These are phyloP conservation scores for Porcisia deanei DNA, from an alignment of 208 protist species.

Conservation along the genomic window DNA sequence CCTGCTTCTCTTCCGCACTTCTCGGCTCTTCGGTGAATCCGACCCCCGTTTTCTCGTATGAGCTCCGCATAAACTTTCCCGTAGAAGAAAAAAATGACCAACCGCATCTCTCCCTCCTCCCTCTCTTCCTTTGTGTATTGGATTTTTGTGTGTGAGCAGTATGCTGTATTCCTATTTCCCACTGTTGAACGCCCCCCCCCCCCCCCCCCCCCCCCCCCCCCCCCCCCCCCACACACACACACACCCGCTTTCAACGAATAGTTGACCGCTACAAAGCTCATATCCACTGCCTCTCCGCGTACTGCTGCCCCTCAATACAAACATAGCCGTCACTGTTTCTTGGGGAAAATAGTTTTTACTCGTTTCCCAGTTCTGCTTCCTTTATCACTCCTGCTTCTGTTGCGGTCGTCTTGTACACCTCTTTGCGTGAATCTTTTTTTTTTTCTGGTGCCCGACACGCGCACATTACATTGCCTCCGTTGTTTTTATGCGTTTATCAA, in stretches of 20 bases:
- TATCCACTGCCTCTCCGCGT: slow-evolving; percentile 1
- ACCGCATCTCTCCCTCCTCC: too few relatives aligned
- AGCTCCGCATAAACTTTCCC: too few relatives aligned
- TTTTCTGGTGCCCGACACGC: too few relatives aligned
- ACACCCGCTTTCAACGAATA: neutral
- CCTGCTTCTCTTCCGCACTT: neutral
- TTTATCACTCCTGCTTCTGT: neutral
- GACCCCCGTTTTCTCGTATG: neutral
- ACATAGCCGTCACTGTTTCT: neutral
- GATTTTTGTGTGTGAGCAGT: too few relatives aligned
- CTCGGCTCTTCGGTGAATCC: neutral
- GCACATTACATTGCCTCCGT: too few relatives aligned
- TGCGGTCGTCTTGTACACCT: neutral
- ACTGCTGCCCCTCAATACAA: neutral
- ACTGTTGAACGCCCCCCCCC: too few relatives aligned
- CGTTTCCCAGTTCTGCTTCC: neutral
- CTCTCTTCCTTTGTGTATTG: too few relatives aligned
- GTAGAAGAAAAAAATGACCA: too few relatives aligned
- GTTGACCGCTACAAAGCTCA: neutral
- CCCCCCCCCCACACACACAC: neutral
- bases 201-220: too few relatives aligned
- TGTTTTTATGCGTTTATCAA: too few relatives aligned
- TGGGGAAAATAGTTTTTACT: neutral
- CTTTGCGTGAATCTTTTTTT: slow-evolving; percentile 19
- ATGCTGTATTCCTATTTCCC: too few relatives aligned